A percentile compares a stretch with the other conserved stretches of the same genome.
Conservation (phyloP, 2,329 filamentous ascomycete species). For the Fusarium sp. region DNA sequence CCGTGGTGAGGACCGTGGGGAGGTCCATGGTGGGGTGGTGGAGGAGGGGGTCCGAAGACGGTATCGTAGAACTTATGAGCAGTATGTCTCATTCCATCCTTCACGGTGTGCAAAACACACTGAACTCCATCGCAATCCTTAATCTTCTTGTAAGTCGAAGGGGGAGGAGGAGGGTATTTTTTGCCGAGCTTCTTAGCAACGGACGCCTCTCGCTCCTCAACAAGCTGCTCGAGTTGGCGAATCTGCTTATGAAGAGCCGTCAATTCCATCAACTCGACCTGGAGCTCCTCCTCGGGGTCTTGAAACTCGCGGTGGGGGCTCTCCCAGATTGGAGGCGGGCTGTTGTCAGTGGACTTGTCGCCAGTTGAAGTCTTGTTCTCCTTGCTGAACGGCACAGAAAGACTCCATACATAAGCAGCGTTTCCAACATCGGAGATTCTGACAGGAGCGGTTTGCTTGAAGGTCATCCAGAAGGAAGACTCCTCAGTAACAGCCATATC, state of each 20-base stretch:
- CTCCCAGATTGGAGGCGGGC: slow-evolving; percentile 24
- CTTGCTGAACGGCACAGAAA: slow-evolving; percentile 44
- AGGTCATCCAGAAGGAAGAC: slow-evolving; percentile 58
- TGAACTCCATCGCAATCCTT: slow-evolving; percentile 42
- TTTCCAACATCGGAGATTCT: slow-evolving; percentile 59
- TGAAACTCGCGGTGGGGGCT: slow-evolving; percentile 45
- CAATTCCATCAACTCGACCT: slow-evolving; percentile 60
- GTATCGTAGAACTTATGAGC: slow-evolving; percentile 38
- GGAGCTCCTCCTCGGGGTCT: slow-evolving; percentile 50
- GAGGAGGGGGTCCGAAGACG: slow-evolving; percentile 32
- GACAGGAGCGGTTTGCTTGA: slow-evolving; percentile 60
- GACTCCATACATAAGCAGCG: slow-evolving; percentile 49
- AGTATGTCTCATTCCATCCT: slow-evolving; percentile 54
- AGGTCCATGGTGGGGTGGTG: slow-evolving; percentile 22
- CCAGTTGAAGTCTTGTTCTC: slow-evolving; percentile 10
- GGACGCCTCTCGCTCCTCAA: slow-evolving; percentile 57
- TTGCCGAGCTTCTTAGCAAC: slow-evolving; percentile 53
- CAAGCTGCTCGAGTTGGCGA: slow-evolving; percentile 56
- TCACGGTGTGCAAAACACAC: slow-evolving; percentile 58
- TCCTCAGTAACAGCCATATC: slow-evolving; percentile 54
- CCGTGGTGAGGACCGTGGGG: slow-evolving; percentile 35
- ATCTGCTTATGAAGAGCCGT: slow-evolving; percentile 58
- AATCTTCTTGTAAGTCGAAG: slow-evolving; percentile 40
- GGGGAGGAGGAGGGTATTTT: slow-evolving; percentile 37
- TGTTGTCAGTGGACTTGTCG: slow-evolving; percentile 10